Base-by-base conservation (phyloP, 805 yeast species). In the Suhomyces emberorum region DNA sequence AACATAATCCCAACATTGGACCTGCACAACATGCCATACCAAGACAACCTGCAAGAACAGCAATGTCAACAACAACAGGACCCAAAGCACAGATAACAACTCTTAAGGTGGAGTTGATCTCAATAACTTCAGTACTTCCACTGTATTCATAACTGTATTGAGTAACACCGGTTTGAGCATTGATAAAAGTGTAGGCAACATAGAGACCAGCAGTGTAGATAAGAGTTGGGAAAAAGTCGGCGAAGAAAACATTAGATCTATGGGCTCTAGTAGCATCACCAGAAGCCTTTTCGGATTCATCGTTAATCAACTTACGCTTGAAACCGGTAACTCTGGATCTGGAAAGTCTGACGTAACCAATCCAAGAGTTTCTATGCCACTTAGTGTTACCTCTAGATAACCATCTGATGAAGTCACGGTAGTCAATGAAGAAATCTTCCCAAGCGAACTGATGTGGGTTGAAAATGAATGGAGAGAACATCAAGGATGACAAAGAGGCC, bases 371-470 rank as follows among this genome's bases (percentile, higher is more conserved):
- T 72, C 87, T 80, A 69, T 84, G 91, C 82, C 87, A 84, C 60
- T 83, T 81, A 51, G 84, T 80, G 69, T 84, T 84, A 76, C 95
- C 95, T 73, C 93, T 81, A n/a, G 88, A 79, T 55, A 84, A 70
- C 95, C 95, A 84, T 70, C 87, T 77, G 55, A 89, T 82, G 67
- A 77, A 93, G 58, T 88, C 95, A 63, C 96, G 79, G 77, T 93
- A 93, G 64, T 93, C 98, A 60, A 91, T 79, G 68, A 91, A 88
- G 78, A 84, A 91, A 66, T 89, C 97, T 59, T 82, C 85, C 89
- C 95, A 83, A 34, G 96, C 80, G 64, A 89, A 93, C 72, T 93
- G 98, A 69, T 91, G 97, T 32, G 98, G 98, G 69, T 93, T 93
- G 79, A 88, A 93, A 43, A 93, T 57, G 63, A 91, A 88, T 54